Evolutionary conservation across 306 rosid genomes (phyloP).

Genomic region (Casuarina cunninghamiana): DNA sequence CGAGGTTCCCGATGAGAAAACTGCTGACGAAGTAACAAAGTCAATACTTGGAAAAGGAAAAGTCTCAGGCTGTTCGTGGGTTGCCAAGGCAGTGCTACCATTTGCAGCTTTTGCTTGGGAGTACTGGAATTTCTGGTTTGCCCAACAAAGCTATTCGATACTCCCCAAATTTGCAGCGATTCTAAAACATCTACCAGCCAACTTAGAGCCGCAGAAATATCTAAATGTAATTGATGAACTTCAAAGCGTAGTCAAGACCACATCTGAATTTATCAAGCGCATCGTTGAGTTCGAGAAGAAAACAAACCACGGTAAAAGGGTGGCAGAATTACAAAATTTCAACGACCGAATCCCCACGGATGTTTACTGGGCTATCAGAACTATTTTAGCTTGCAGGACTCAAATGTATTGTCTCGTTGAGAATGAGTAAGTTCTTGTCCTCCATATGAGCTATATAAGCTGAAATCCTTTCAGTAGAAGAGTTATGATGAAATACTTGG

Average conservation of each 20-base stretch:
- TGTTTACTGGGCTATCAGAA: conserved; percentile 69
- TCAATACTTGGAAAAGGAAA: conserved; percentile 54
- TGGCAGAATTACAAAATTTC: conserved; percentile 36
- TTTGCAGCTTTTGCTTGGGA: conserved; percentile 71
- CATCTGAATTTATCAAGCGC: conserved; percentile 44
- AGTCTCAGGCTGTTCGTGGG: conserved; percentile 55
- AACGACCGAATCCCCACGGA: conserved; percentile 44
- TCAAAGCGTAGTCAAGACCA: conserved; percentile 47
- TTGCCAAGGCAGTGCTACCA: conserved; percentile 59
- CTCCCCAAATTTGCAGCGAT: conserved; percentile 54
- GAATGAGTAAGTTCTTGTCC: conserved; percentile 34
- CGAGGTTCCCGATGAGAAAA: conserved; percentile 44
- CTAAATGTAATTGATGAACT: conserved; percentile 43
- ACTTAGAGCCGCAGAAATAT: conserved; percentile 32
- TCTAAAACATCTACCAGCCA: conserved; percentile 49
- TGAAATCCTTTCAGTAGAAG: no score
- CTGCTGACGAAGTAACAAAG: conserved; percentile 52
- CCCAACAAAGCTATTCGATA: conserved; percentile 37
- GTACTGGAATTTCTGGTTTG: conserved; percentile 66
- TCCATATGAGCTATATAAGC: background rate
- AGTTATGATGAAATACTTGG: background rate
- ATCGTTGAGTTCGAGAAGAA: conserved; percentile 46
- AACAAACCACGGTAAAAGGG: conserved; percentile 26
- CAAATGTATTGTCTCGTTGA: conserved; percentile 43
- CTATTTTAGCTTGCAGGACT: conserved; percentile 47